Evolutionary conservation across 2,329 filamentous ascomycete genomes (phyloP).

Genomic region (Xylaria sp.): DNA sequence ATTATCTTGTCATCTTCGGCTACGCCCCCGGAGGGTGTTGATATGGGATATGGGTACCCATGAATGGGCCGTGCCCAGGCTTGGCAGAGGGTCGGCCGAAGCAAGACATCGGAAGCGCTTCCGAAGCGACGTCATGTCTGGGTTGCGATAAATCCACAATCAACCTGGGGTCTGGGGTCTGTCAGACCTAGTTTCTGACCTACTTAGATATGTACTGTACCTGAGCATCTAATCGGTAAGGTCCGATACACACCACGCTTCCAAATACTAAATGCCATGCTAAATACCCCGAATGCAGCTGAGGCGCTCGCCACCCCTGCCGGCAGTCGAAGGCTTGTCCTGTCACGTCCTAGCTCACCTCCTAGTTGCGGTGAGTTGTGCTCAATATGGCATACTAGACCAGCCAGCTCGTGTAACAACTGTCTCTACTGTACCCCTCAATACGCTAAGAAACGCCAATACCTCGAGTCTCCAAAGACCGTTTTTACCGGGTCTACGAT

Average conservation of each 20-base stretch:
- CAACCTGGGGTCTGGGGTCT: background rate
- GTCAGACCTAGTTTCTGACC: too few species aligned
- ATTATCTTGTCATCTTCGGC: too few species aligned
- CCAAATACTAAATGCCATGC: background rate
- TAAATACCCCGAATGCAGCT: background rate
- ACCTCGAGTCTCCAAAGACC: background rate
- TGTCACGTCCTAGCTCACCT: too few species aligned
- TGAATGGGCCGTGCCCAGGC: too few species aligned
- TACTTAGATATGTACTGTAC: too few species aligned
- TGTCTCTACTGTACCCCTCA: background rate
- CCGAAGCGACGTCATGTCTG: slow-evolving; percentile 2
- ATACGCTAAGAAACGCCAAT: too few species aligned
- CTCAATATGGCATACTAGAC: too few species aligned
- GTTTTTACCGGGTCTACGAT: background rate
- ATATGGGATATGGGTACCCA: background rate
- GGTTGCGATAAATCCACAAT: background rate
- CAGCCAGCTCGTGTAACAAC: too few species aligned
- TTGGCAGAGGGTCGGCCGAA: background rate
- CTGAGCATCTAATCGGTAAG: too few species aligned
- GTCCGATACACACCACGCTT: too few species aligned
- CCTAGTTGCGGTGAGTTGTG: background rate
- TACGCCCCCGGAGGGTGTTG: background rate
- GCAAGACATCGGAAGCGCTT: background rate
- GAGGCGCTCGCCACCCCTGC: background rate
- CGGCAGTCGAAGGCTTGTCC: background rate